Evolutionary conservation across 2,329 filamentous ascomycete genomes (phyloP).

Genomic region (Apiospora marii): DNA sequence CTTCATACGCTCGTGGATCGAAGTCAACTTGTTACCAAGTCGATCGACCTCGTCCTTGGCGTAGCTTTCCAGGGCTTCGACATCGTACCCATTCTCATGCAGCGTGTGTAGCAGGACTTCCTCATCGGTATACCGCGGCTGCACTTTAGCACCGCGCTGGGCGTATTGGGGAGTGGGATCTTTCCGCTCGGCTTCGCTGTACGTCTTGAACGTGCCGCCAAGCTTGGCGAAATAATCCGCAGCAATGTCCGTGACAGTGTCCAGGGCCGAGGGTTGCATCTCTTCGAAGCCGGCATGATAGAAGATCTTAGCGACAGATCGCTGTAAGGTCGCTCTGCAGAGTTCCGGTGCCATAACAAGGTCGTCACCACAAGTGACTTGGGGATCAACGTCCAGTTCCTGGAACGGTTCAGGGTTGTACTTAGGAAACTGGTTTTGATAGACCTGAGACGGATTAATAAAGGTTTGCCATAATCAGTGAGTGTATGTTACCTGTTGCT

Average conservation of each 20-base stretch:
- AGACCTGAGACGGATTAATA: conserved; percentile 68
- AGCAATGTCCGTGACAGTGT: conserved; percentile 88
- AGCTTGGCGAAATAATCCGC: conserved; percentile 90
- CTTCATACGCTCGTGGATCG: conserved; percentile 95
- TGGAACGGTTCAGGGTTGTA: conserved; percentile 90
- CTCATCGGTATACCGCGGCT: conserved; percentile 79
- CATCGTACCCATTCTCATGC: conserved; percentile 81
- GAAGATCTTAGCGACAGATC: conserved; percentile 92
- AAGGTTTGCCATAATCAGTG: conserved; percentile 16
- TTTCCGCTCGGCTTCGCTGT: conserved; percentile 83
- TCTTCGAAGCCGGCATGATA: conserved; percentile 98
- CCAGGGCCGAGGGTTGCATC: conserved; percentile 91
- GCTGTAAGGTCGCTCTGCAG: conserved; percentile 84
- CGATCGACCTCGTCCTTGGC: conserved; percentile 94
- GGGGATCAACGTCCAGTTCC: conserved; percentile 86
- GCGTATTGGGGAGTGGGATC: conserved; percentile 54
- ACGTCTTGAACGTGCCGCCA: conserved; percentile 79
- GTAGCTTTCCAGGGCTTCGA: conserved; percentile 84
- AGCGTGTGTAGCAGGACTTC: conserved; percentile 89
- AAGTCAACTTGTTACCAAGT: conserved; percentile 77
- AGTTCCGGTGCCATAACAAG: conserved; percentile 86
- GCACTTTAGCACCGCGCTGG: conserved; percentile 53
- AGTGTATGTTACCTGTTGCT: conserved; percentile 76
- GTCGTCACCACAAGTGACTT: conserved; percentile 88
- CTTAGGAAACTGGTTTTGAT: conserved; percentile 97